Evolutionary conservation across 2,329 filamentous ascomycete species (phyloP).

Genomic region (Myriosclerotinia curreyana): DNA sequence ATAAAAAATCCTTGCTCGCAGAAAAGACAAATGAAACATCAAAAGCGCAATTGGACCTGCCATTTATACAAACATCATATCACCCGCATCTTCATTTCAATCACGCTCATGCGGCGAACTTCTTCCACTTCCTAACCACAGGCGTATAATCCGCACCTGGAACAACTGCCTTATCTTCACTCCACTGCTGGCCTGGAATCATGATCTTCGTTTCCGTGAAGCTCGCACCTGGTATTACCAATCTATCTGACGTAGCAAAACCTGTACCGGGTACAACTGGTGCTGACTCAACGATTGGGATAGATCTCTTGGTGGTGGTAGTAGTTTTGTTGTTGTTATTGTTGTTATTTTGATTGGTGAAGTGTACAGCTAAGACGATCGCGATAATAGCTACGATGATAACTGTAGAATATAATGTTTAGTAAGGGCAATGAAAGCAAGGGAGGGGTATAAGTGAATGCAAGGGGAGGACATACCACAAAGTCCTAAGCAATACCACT

Average conservation of each 20-base stretch:
- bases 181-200: constrained; percentile 24
- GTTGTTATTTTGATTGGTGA: constrained; percentile 39
- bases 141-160: constrained; percentile 7
- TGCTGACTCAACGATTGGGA: constrained; percentile 23
- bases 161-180: constrained; percentile 15
- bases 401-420: constrained; percentile 42
- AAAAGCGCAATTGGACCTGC: constrained; percentile 16
- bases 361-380: constrained; percentile 48
- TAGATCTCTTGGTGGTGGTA: constrained; percentile 28
- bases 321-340: constrained; percentile 5
- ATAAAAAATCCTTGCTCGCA: not conserved
- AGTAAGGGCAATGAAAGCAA: constrained; percentile 20
- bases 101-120: constrained; percentile 27
- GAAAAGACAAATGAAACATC: constrained; percentile 16
- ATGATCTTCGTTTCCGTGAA: constrained; percentile 23
- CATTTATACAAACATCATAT: constrained; percentile 19
- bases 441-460: not conserved
- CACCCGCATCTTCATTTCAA: not conserved
- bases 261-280: constrained; percentile 24
- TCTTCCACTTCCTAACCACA: constrained; percentile 23
- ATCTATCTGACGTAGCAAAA: constrained; percentile 15
- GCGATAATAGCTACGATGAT: constrained; percentile 53
- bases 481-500: constrained; percentile 92
- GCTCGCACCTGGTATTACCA: constrained; percentile 26
- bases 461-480: constrained; percentile 45